Percentiles rank a stretch among this genome's conserved stretches.
Conservation (phyloP, 2,329 filamentous ascomycete species). For the Trichoderma atroviride region DNA sequence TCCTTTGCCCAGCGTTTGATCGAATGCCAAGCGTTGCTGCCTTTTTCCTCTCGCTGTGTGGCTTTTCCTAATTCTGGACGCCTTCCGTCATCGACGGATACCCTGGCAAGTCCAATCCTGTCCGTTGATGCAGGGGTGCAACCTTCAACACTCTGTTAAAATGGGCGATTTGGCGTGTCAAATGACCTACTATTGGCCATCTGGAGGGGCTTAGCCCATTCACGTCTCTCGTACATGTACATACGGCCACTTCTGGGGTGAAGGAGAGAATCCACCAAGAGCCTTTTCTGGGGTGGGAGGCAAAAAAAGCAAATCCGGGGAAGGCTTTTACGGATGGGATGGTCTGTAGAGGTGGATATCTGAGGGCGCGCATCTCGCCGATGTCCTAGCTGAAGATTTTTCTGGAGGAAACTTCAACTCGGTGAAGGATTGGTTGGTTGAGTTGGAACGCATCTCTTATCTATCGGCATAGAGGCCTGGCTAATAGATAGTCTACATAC, state of each 20-base stretch:
- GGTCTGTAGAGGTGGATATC: background rate
- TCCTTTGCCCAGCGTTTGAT: background rate
- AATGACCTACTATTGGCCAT: slow-evolving; percentile 3
- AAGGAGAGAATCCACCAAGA: background rate
- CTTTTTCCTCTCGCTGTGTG: background rate
- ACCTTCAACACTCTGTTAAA: background rate
- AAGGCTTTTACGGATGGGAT: background rate
- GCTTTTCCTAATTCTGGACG: background rate
- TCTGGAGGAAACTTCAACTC: background rate
- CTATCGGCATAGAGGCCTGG: background rate
- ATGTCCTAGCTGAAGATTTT: background rate
- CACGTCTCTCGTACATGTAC: background rate
- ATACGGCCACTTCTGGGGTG: slow-evolving; percentile 6
- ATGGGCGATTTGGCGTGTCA: background rate
- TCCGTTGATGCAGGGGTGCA: slow-evolving; percentile 15
- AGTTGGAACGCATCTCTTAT: background rate
- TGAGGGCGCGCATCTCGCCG: slow-evolving; percentile 14
- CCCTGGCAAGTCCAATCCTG: background rate
- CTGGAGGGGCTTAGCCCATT: slow-evolving; percentile 2
- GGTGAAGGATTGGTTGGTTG: background rate
- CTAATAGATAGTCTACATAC: background rate
- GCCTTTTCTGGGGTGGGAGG: background rate
- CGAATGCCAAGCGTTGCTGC: background rate
- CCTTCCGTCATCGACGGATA: slow-evolving; percentile 13
- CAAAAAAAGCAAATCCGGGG: slow-evolving; percentile 14